Conservation (phyloP, 345 rosid genomes). For the Noccaea bulbosa region DNA sequence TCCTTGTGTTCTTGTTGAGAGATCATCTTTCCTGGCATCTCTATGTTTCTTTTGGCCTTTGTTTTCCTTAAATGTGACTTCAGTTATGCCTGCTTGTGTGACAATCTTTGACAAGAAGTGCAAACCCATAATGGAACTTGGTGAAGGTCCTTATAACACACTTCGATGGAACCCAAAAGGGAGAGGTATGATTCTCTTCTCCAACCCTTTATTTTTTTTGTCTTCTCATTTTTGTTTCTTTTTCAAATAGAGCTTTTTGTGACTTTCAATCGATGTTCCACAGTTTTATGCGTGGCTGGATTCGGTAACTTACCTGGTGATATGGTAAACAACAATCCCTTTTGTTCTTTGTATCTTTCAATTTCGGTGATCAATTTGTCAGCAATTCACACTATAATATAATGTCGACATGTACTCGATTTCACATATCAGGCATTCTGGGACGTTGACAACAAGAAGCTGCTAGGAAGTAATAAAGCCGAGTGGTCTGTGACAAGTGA, state of each 20-base stretch:
- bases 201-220: slow-evolving; percentile 2
- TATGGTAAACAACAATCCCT: slow-evolving; percentile 59
- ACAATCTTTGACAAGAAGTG: slow-evolving; percentile 90
- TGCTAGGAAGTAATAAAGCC: slow-evolving; percentile 76
- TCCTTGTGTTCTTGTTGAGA: slow-evolving; percentile 20
- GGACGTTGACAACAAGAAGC: slow-evolving; percentile 72
- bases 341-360: slow-evolving; percentile 9
- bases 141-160: slow-evolving; percentile 87
- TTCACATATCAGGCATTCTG: slow-evolving; percentile 72
- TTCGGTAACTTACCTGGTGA: slow-evolving; percentile 98
- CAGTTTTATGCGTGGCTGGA: slow-evolving; percentile 93
- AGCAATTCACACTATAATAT: neutral
- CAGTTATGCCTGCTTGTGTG: slow-evolving; percentile 93
- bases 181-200: slow-evolving; percentile 65
- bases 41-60: neutral
- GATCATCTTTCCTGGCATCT: neutral
- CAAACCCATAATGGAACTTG: slow-evolving; percentile 83
- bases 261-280: slow-evolving; percentile 48
- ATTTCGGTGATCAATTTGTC: neutral
- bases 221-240: slow-evolving; percentile 3
- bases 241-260: slow-evolving; percentile 19
- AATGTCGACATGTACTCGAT: neutral
- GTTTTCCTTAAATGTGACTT: slow-evolving; percentile 54
- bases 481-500: slow-evolving; percentile 90
- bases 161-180: slow-evolving; percentile 95